Base-by-base conservation (phyloP, 208 protist genomes). In the Leishmania gerbilli region DNA sequence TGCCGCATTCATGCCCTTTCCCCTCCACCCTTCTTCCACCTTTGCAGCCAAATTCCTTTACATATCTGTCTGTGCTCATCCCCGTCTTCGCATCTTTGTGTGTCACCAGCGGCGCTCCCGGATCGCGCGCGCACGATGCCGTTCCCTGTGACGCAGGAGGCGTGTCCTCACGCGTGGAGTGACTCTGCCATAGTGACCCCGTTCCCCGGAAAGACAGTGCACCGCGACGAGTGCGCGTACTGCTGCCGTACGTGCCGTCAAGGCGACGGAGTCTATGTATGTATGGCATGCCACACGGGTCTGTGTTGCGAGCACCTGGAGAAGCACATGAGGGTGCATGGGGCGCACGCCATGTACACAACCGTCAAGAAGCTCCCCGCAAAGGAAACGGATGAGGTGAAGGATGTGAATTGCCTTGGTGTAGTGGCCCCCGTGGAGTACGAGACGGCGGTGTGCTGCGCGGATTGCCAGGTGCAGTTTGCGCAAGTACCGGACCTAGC, bases 221-320 rank as follows among this genome's bases (percentile, higher is more conserved):
- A 97, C 77, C 91, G 91, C 24, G 95, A 98, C 71, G 93, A 98
- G 74, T 98, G 95, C 56, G 92, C 93, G 45, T 98, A 98, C 83
- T 98, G 95, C 87, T 96, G 92, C 86, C 78, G 87, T 53, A 90
- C 92, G 24, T 93, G 89, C 79, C 74, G 77, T 37, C 82, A 92
- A 55, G 86, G 86, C 6, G 82, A 81, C n/a, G 95, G 95, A 4
- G 71, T 96, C 21, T 92, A 92, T 74, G 92, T 97, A 6, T 98
- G 93, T 77, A 96, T 98, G 92, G 83, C 65, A 37, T 98, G 93
- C 87, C 91, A 91, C 77, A 83, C 85, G 2, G 93, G 92, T 8
- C 37, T 98, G 9, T 98, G 95, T 78, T 71, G 65, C 15, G 87
- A 85, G n/a, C 95, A 98, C 80, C 64, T 95, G n/a, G 79, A 76